Evolutionary conservation across 2,329 filamentous ascomycete species (phyloP).

Genomic region (Fusarium torreyae): DNA sequence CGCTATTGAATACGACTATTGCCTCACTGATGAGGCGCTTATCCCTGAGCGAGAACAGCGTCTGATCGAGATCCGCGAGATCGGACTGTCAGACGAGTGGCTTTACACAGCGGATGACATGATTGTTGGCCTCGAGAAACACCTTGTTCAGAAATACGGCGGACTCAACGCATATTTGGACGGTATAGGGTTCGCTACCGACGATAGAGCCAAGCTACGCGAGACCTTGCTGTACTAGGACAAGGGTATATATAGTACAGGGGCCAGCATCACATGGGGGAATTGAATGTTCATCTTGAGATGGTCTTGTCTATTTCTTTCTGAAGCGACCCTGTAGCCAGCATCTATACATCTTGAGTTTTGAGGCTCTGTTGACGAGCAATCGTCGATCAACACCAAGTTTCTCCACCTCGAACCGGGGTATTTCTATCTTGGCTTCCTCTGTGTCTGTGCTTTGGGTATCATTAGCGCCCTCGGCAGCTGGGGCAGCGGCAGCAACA

Average conservation of each 20-base stretch:
- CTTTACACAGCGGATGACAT: constrained; percentile 75
- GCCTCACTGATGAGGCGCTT: constrained; percentile 73
- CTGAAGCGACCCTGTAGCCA: constrained; percentile 91
- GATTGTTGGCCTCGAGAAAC: constrained; percentile 69
- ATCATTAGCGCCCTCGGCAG: constrained; percentile 12
- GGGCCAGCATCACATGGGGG: neutral
- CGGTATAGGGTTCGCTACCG: constrained; percentile 69
- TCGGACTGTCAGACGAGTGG: constrained; percentile 83
- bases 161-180: constrained; percentile 77
- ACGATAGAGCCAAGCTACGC: constrained; percentile 59
- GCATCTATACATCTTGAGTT: constrained; percentile 98
- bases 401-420: constrained; percentile 79
- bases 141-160: constrained; percentile 75
- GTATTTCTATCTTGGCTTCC: constrained; percentile 40
- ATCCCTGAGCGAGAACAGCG: constrained; percentile 73
- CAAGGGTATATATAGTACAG: neutral
- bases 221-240: constrained; percentile 60
- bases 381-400: constrained; percentile 89
- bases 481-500: neutral
- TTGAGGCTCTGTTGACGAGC: constrained; percentile 90
- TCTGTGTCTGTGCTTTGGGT: constrained; percentile 34
- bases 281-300: constrained; percentile 14
- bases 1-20: constrained; percentile 81
- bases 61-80: constrained; percentile 76
- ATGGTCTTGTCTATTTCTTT: constrained; percentile 68